These are phyloP conservation scores for Phialophora expanda DNA, from an alignment of 2,329 filamentous ascomycete genomes.

Conservation along the genomic window DNA sequence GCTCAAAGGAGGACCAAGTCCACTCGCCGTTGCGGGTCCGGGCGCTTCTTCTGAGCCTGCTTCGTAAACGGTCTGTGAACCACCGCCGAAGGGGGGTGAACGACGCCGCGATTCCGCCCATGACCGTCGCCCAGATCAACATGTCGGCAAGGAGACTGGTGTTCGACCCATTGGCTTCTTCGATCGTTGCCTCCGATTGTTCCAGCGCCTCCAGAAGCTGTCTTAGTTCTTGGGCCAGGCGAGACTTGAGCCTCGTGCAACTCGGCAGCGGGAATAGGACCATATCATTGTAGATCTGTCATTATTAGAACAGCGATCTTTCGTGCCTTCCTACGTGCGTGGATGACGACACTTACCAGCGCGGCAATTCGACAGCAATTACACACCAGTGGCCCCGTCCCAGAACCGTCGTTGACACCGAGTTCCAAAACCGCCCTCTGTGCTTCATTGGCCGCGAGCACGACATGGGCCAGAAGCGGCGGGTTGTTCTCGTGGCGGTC, in stretches of 20 bases:
- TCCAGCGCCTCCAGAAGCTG: neutral
- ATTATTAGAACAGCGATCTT: neutral
- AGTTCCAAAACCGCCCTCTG: neutral
- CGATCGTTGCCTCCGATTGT: neutral
- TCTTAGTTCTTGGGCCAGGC: neutral
- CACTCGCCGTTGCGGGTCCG: neutral
- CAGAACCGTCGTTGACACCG: neutral
- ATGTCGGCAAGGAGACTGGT: neutral
- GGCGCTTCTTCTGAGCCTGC: neutral
- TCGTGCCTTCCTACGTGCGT: neutral
- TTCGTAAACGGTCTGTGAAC: neutral
- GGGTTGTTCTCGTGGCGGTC: neutral
- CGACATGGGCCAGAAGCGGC: neutral
- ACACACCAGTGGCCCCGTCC: neutral
- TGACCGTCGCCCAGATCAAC: neutral
- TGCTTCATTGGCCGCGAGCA: neutral
- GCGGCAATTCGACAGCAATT: neutral
- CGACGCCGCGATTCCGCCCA: neutral
- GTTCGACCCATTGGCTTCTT: neutral
- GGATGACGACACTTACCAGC: neutral
- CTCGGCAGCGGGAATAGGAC: neutral
- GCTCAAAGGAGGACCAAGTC: neutral
- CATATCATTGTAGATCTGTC: neutral
- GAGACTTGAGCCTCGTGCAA: constrained; percentile 1
- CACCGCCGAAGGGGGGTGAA: neutral